phyloP scores from a whole-genome alignment of 441 rosid genomes.

The Adansonia grandidieri region DNA sequence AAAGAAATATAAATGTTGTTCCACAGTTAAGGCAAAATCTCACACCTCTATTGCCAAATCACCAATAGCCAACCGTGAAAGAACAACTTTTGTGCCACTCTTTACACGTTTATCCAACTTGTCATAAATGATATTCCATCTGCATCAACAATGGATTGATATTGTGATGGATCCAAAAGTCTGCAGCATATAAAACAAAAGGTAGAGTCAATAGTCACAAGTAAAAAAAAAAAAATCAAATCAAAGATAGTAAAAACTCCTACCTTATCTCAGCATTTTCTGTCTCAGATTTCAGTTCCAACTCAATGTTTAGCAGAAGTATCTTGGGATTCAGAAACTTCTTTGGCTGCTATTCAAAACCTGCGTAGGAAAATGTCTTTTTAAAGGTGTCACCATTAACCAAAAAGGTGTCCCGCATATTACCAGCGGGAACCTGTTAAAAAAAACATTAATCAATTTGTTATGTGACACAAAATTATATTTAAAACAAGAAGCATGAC shows the following conservation, averaged over 20 bases:
- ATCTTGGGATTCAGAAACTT: slow-evolving; percentile 82
- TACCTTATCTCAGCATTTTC: slow-evolving; percentile 99
- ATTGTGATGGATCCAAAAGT: slow-evolving; percentile 92
- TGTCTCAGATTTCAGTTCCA: slow-evolving; percentile 98
- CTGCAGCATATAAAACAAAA: slow-evolving; percentile 44
- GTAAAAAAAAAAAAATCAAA: not conserved
- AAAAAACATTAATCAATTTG: not conserved
- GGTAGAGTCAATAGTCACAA: slow-evolving; percentile 14
- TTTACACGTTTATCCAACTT: slow-evolving; percentile 93
- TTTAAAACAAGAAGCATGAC: not conserved
- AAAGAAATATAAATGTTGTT: not conserved
- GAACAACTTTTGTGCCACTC: slow-evolving; percentile 94
- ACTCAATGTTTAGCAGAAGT: slow-evolving; percentile 82
- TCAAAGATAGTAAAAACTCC: slow-evolving; percentile 14
- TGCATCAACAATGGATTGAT: slow-evolving; percentile 99
- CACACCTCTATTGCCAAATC: slow-evolving; percentile 94
- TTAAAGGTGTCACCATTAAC: slow-evolving; percentile 98
- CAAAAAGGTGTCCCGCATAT: slow-evolving; percentile 91
- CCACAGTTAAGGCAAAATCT: slow-evolving; percentile 20
- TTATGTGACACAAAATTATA: not conserved
- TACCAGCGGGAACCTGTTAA: slow-evolving; percentile 93
- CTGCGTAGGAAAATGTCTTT: slow-evolving; percentile 98
- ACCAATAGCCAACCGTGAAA: slow-evolving; percentile 96
- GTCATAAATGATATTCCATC: slow-evolving; percentile 99
- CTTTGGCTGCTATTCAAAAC: slow-evolving; percentile 99